Evolutionary conservation across 805 yeast species (phyloP), one percentile per base, ranked within the genome.

Genomic region (Ogataea chonburiensis): DNA sequence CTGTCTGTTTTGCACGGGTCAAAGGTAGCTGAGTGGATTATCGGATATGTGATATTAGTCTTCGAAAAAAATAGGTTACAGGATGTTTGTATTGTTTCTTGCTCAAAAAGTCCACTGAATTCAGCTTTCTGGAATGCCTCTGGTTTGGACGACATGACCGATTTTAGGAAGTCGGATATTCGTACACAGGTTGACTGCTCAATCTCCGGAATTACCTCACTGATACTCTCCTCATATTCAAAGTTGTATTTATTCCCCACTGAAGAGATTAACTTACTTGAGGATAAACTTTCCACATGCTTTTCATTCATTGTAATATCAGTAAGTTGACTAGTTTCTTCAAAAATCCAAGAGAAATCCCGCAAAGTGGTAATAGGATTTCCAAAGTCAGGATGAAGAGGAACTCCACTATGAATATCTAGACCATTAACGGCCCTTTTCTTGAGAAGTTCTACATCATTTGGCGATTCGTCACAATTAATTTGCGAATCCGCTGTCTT

Each of bases 311-410:
- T 11, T 10, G 11, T 14, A 11, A 14, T 7, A 7, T 13, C 31
- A 13, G 26, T 3, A 12, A 38, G 13, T 10, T 17, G 31, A 13
- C 22, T 15, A n/a, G 35, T 14, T 5, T 35, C 39, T 17, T 39
- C 43, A 16, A 39, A 39, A 3, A 39, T 39, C 43, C 43, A 39
- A 9, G 35, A 34, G 17, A 28, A 39, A 22, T 39, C 43, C 18
- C 29, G 16, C 10, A 39, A 12, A 3, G 43, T 30, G 12, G 43
- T 28, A n/a, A 30, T 17, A 10, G 43, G 36, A 13, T 19, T 39
- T 13, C 39, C 43, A 20, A 39, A 39, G 7, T 39, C 37, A 9
- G 36, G 33, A 13, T 24, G 20, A 6, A 27, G 20, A 15, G 20
- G 22, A 7, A 14, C 22, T 31, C 31, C 23, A 21, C 25, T 14